Evolutionary conservation across 345 rosid species (phyloP), one percentile per base, ranked within the genome.

Genomic region (Cardiospermum halicacabum): DNA sequence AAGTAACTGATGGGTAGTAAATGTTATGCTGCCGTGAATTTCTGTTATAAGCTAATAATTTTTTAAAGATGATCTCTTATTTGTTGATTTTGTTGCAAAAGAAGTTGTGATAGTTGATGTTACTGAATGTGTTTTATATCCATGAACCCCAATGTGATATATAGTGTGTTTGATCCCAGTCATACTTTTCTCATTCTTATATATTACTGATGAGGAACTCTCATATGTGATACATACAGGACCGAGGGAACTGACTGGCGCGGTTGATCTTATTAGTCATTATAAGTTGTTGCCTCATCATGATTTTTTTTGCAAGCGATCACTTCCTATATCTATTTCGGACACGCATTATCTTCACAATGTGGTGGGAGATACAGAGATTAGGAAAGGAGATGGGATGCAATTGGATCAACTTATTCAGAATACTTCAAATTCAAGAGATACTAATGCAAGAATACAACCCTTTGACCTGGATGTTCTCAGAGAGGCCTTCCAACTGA

Each of bases 371-470:
- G 95, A 85, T 69, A 75, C 87, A 36, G 87, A 89, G 79, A 85
- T 91, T 61, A 83, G 92, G 63, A 89, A 89, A 83, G 96, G 96
- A 64, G 96, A 87, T 43, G 96, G 95, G 54, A 89, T 92, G 98
- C 92, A 87, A 71, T 61, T 92, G 73, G 85, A 80, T 77, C 96
- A 87, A 75, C 91, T 89, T 73, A 63, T 81, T 68, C 85, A 84
- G 65, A 81, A 60, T 69, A 36, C 76, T 43, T 72, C 81, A 28
- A 56, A 72, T 58, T 67, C 76, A 62, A 77, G 82, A 69, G 90
- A 80, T 54, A 55, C 75, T 21, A 77, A 67, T 71, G 66, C 74
- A 19, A 79, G 72, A 16, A 87, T 89, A 66, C 85, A 69, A 58
- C 89, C 92, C 54, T 92, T 92, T 71, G 95, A 87, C 64, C 75